phyloP scores from a whole-genome alignment of 2,329 filamentous ascomycete species.

The Neocatenulostroma microsporum region DNA sequence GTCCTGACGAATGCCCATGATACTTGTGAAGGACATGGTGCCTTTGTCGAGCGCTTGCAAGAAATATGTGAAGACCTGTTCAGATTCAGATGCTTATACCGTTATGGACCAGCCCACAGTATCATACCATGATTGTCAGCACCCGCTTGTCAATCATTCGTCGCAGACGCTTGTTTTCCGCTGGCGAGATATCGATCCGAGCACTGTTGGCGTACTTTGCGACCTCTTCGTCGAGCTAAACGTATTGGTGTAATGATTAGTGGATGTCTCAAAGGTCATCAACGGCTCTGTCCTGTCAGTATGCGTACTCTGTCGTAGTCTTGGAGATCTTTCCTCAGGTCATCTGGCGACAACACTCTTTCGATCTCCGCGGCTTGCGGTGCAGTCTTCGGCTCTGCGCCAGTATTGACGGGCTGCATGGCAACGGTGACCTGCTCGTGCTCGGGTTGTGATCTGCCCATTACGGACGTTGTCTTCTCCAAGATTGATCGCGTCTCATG shows the following conservation, averaged over 20 bases:
- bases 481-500: background rate
- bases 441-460: background rate
- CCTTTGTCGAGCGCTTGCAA: conserved; percentile 63
- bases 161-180: conserved; percentile 55
- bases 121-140: conserved; percentile 58
- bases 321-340: conserved; percentile 45
- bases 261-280: too few relatives aligned
- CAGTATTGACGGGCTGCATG: background rate
- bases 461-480: background rate
- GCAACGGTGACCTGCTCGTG: background rate
- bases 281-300: too few relatives aligned
- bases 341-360: conserved; percentile 39
- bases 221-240: conserved; percentile 65
- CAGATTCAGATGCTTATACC: background rate
- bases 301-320: conserved; percentile 52
- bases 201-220: conserved; percentile 57
- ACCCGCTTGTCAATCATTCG: conserved; percentile 60
- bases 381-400: conserved; percentile 6
- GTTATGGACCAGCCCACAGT: too few relatives aligned
- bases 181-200: conserved; percentile 50
- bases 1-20: conserved; percentile 52
- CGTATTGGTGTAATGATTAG: too few relatives aligned
- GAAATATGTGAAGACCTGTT: conserved; percentile 58
- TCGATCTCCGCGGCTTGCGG: conserved; percentile 37
- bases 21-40: conserved; percentile 54